Base-by-base conservation (phyloP, 192 early-diverging fungal genomes). In the Coemansia sp. region DNA sequence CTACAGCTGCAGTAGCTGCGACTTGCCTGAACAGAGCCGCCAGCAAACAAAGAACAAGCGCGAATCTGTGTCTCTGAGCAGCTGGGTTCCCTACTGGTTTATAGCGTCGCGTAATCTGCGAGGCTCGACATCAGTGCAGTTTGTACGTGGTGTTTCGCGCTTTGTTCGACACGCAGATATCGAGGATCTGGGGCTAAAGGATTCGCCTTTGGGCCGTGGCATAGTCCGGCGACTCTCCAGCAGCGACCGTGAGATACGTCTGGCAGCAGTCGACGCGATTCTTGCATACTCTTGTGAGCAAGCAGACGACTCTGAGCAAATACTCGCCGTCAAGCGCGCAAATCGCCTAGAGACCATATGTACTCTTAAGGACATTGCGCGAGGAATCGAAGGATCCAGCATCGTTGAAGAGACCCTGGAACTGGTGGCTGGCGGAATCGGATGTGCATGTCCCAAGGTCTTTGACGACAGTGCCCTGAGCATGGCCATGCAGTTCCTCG, bases 11-110 rank as follows among this genome's bases (percentile, higher is more conserved):
- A 18, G 22, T 15, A 19, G 19, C 23, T 50, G 47, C 32, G 34
- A 51, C 30, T 26, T 10, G 33, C 30, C 33, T 3, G 8, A 5
- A 40, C 19, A 5, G 11, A 11, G 30, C 30, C 6, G 11, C 11
- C 44, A 9, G 20, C 3, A 24, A 48, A 13, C 32, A 6, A 22
- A 0, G 9, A 8, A 5, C 4, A 35, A 36, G 26, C 6, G 9
- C 10, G 1, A 38, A 15, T 14, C 17, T 1, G 57, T 64, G 14
- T 53, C 67, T 18, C 47, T 77, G 19, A 70, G 74, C 27, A 48
- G 49, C 32, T 77, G 74, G 74, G 37, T 77, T 26, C 56, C 74
- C 0, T 71, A 62, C 46, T 77, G 74, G 74, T 77, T 77, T 46
- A 66, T 77, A 32, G 68, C 64, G 9, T 58, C 59, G 4, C 61